Percentiles rank a stretch among this genome's conserved stretches.
Conservation (phyloP, 495 filamentous ascomycete species). For the Penicillium lagena region DNA sequence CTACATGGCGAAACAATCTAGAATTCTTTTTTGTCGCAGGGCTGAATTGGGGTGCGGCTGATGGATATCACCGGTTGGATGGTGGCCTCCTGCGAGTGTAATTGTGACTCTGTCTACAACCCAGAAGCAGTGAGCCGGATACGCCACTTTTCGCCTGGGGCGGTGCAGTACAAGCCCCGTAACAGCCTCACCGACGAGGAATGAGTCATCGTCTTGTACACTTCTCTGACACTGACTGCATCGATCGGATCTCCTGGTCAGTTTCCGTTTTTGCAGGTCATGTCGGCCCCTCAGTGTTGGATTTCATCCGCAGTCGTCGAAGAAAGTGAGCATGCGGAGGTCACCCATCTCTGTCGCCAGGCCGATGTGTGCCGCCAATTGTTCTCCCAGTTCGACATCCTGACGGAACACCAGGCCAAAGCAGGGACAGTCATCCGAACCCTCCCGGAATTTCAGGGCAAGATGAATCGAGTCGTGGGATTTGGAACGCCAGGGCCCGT, state of each 20-base stretch:
- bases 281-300: background rate
- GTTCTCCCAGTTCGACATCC: slow-evolving; percentile 1
- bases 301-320: background rate
- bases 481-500: slow-evolving; percentile 1
- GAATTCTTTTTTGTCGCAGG: slow-evolving; percentile 1
- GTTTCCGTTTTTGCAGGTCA: background rate
- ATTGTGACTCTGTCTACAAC: no score
- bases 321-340: slow-evolving; percentile 6
- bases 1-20: slow-evolving; percentile 2
- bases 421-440: slow-evolving; percentile 9
- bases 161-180: no score
- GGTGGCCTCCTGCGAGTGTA: no score
- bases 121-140: no score
- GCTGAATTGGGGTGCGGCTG: slow-evolving; percentile 17
- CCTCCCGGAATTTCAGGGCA: slow-evolving; percentile 2
- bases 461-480: slow-evolving; percentile 11
- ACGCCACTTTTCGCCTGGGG: no score
- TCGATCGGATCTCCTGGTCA: no score
- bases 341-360: slow-evolving; percentile 8
- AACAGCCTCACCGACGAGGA: no score
- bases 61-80: no score
- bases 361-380: slow-evolving; percentile 6
- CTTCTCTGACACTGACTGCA: no score
- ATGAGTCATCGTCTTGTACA: no score
- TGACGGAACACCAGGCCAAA: background rate